These are phyloP conservation scores for Colletotrichum noveboracense DNA, from an alignment of 2,329 filamentous ascomycete genomes.

Conservation along the genomic window DNA sequence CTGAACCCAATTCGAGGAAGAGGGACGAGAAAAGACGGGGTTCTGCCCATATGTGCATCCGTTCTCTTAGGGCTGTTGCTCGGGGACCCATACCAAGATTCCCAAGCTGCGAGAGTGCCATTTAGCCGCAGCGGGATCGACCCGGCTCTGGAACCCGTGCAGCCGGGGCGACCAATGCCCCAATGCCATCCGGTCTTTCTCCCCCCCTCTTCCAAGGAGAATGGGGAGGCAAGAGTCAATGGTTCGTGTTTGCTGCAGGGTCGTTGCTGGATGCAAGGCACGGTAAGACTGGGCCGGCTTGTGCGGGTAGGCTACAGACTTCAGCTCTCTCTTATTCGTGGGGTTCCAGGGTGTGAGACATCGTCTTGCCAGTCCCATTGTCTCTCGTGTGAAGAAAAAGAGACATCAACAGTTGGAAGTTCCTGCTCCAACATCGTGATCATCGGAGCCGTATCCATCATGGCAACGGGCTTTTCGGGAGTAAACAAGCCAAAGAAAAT, in stretches of 20 bases:
- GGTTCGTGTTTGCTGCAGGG: neutral
- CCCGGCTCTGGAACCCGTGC: constrained; percentile 4
- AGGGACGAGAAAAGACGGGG: neutral
- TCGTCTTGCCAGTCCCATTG: neutral
- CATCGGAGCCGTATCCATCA: neutral
- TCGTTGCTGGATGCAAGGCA: neutral
- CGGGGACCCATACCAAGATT: constrained; percentile 1
- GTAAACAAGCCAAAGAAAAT: constrained; percentile 6
- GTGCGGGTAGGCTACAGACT: neutral
- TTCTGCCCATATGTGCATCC: neutral
- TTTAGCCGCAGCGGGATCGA: constrained; percentile 14
- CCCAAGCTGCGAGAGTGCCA: neutral
- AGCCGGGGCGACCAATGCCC: constrained; percentile 10
- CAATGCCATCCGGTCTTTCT: neutral
- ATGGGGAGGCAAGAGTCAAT: neutral
- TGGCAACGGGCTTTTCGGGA: neutral
- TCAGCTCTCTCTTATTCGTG: neutral
- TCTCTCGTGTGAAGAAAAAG: neutral
- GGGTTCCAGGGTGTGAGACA: neutral
- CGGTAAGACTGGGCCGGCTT: neutral
- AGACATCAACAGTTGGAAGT: neutral
- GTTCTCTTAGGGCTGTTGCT: constrained; percentile 7
- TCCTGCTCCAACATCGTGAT: neutral
- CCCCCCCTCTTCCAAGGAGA: neutral
- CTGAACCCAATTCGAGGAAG: neutral